phyloP scores from a whole-genome alignment of 2,329 filamentous ascomycete species.

The Nannizziopsis barbatae region DNA sequence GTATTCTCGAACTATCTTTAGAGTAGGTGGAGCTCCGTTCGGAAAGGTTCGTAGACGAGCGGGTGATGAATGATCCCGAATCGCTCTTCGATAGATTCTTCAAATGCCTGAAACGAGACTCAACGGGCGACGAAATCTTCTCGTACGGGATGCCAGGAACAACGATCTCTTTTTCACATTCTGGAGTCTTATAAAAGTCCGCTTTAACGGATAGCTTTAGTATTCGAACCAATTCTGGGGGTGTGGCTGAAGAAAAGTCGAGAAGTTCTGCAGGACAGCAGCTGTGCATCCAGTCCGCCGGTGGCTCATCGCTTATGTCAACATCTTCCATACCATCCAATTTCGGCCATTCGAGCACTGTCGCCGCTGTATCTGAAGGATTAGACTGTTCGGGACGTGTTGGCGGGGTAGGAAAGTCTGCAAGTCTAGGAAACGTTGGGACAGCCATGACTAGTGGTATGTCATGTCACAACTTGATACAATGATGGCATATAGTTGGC shows the following conservation, averaged over 20 bases:
- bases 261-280: constrained; percentile 13
- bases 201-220: constrained; percentile 8
- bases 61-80: background rate
- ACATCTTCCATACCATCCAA: constrained; percentile 9
- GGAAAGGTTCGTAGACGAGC: constrained; percentile 4
- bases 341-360: constrained; percentile 14
- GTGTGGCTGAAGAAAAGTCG: constrained; percentile 10
- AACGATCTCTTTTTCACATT: constrained; percentile 6
- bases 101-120: background rate
- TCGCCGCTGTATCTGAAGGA: background rate
- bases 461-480: background rate
- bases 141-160: background rate
- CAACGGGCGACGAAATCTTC: background rate
- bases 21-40: constrained; percentile 2
- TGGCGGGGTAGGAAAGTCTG: background rate
- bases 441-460: background rate
- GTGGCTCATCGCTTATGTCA: constrained; percentile 4
- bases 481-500: too few relatives aligned
- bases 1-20: constrained; percentile 12
- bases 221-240: constrained; percentile 11
- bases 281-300: constrained; percentile 11
- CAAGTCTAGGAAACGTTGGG: background rate
- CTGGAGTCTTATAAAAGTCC: constrained; percentile 6
- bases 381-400: background rate
- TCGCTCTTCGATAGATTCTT: background rate